Evolutionary conservation across 2,329 filamentous ascomycete species (phyloP).

Genomic region (Alternaria triticina): DNA sequence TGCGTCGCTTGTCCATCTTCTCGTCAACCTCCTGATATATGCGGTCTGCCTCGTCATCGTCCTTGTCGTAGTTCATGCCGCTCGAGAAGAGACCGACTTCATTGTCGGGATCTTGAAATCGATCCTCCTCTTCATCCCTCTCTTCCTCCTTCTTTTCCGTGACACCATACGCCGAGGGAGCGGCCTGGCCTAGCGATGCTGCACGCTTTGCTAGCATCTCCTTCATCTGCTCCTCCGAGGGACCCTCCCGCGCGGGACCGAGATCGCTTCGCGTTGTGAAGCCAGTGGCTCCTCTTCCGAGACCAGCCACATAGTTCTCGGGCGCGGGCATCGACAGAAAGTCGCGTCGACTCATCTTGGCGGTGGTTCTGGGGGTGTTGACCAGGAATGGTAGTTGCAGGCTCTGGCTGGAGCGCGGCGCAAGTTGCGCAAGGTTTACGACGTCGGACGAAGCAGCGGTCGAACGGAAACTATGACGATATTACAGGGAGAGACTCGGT

Average conservation of each 20-base stretch:
- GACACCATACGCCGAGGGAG: conserved; percentile 75
- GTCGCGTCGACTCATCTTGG: conserved; percentile 72
- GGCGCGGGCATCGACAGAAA: conserved; percentile 81
- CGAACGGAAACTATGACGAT: neutral
- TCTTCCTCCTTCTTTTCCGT: conserved; percentile 73
- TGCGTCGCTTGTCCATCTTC: conserved; percentile 91
- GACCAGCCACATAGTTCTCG: conserved; percentile 80
- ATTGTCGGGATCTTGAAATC: conserved; percentile 96
- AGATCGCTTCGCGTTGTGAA: conserved; percentile 98
- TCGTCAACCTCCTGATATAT: conserved; percentile 97
- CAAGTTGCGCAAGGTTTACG: neutral
- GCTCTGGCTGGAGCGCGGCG: neutral
- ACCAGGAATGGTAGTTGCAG: neutral
- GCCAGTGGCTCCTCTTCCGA: conserved; percentile 95
- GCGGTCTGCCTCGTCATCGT: conserved; percentile 95
- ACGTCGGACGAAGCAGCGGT: neutral
- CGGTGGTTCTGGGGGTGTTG: conserved; percentile 8
- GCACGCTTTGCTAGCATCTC: conserved; percentile 95
- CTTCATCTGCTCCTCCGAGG: conserved; percentile 97
- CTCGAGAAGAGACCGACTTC: conserved; percentile 95
- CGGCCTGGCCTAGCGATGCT: conserved; percentile 75
- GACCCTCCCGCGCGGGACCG: conserved; percentile 91
- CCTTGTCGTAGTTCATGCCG: conserved; percentile 87
- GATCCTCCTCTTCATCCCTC: conserved; percentile 75
- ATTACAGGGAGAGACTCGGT: too few species aligned